Evolutionary conservation across 1,284 basidiomycete genomes (phyloP).

Genomic region (Pulveroboletus sp.): DNA sequence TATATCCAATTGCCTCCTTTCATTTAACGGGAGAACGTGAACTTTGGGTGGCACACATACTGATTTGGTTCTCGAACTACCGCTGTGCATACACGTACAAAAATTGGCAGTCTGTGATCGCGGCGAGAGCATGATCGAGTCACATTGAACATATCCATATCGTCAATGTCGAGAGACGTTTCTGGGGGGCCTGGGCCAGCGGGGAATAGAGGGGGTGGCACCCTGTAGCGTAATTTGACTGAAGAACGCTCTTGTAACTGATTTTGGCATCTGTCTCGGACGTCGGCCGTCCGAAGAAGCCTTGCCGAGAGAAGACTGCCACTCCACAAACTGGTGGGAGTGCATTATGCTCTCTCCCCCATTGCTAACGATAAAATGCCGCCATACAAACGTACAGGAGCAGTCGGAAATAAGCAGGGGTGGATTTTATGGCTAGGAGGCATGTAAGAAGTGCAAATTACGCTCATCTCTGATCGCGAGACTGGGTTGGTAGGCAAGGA

Average conservation of each 20-base stretch:
- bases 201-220: conserved; percentile 3
- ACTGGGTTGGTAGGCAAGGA: background rate
- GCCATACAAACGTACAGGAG: background rate
- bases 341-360: background rate
- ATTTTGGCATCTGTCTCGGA: conserved; percentile 7
- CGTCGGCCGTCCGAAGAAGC: background rate
- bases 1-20: background rate
- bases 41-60: background rate
- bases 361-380: background rate
- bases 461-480: background rate
- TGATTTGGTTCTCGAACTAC: background rate
- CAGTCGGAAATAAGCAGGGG: conserved; percentile 14
- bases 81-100: conserved; percentile 14
- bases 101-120: background rate
- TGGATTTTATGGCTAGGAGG: conserved; percentile 11
- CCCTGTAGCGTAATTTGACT: conserved; percentile 1
- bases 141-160: background rate
- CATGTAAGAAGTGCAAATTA: background rate
- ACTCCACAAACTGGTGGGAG: conserved; percentile 8
- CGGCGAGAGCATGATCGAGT: conserved; percentile 1
- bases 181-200: background rate
- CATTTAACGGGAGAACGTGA: background rate
- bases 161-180: background rate
- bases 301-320: background rate
- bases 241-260: background rate